phyloP scores from a whole-genome alignment of 2,329 filamentous ascomycete species.

The Nothopassalora personata region DNA sequence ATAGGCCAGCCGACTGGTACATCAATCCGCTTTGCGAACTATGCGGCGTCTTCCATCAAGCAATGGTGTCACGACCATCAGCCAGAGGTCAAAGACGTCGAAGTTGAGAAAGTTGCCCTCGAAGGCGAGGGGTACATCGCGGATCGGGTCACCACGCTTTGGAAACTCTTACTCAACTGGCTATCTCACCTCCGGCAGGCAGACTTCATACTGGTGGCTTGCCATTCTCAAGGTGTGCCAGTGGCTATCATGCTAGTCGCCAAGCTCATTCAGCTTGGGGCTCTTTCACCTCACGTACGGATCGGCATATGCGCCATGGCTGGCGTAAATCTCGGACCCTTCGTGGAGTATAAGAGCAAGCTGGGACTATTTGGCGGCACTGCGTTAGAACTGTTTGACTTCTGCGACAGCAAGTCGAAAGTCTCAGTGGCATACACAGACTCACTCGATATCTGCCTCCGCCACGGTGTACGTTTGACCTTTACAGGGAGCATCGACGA shows the following conservation, averaged over 20 bases:
- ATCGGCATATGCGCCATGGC: slow-evolving; percentile 87
- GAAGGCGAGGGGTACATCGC: slow-evolving; percentile 91
- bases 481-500: slow-evolving; percentile 95
- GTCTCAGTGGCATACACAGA: slow-evolving; percentile 77
- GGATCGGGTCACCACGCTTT: slow-evolving; percentile 84
- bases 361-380: slow-evolving; percentile 70
- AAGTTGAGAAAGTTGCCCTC: slow-evolving; percentile 88
- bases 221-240: slow-evolving; percentile 92
- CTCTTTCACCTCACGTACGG: slow-evolving; percentile 62
- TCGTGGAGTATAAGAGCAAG: slow-evolving; percentile 83
- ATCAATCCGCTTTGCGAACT: slow-evolving; percentile 85
- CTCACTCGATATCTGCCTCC: slow-evolving; percentile 67
- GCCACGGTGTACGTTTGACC: slow-evolving; percentile 74
- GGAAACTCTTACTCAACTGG: slow-evolving; percentile 93
- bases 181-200: slow-evolving; percentile 82
- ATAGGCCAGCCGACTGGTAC: slow-evolving; percentile 94
- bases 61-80: slow-evolving; percentile 66
- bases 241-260: slow-evolving; percentile 88
- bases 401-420: slow-evolving; percentile 72
- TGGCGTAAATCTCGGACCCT: slow-evolving; percentile 88
- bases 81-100: slow-evolving; percentile 61
- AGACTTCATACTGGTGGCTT: slow-evolving; percentile 86
- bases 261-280: slow-evolving; percentile 85
- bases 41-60: slow-evolving; percentile 76
- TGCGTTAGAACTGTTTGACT: slow-evolving; percentile 92